A percentile compares a stretch with the other conserved stretches of the same genome.
Conservation (phyloP, 2,329 filamentous ascomycete genomes). For the Annulohypoxylon truncatum region DNA sequence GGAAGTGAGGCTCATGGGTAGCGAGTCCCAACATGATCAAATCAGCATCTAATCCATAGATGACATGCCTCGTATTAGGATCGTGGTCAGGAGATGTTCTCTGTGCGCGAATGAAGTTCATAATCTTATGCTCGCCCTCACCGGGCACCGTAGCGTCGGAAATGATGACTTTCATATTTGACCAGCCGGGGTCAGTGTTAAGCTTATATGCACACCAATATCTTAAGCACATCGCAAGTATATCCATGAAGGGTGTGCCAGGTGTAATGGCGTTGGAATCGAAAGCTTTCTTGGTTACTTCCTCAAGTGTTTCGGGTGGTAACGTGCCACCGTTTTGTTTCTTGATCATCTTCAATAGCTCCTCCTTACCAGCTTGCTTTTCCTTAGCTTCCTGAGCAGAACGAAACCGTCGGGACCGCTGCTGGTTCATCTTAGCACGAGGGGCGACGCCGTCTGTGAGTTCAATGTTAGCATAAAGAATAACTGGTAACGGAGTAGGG, state of each 20-base stretch:
- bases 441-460: constrained; percentile 89
- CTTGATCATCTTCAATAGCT: constrained; percentile 85
- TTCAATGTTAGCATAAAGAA: constrained; percentile 39
- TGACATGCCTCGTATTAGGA: constrained; percentile 96
- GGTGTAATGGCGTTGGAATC: constrained; percentile 90
- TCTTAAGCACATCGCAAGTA: constrained; percentile 86
- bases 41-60: constrained; percentile 97
- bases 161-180: constrained; percentile 95
- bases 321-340: constrained; percentile 77
- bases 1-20: constrained; percentile 97
- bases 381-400: constrained; percentile 94
- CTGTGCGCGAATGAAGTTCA: constrained; percentile 97
- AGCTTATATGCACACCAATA: constrained; percentile 99
- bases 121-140: constrained; percentile 99
- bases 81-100: constrained; percentile 90
- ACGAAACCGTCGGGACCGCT: constrained; percentile 94
- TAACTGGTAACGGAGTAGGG: constrained; percentile 11
- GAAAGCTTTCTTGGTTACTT: constrained; percentile 86
- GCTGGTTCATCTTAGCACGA: constrained; percentile 99
- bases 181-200: constrained; percentile 96
- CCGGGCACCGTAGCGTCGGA: constrained; percentile 98
- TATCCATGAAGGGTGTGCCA: constrained; percentile 98
- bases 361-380: constrained; percentile 90
- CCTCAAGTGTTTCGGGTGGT: constrained; percentile 70
- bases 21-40: constrained; percentile 98